A percentile compares a stretch with the other conserved stretches of the same genome.
Conservation (phyloP, 2,329 filamentous ascomycete genomes). For the Colletotrichum caudatum region DNA sequence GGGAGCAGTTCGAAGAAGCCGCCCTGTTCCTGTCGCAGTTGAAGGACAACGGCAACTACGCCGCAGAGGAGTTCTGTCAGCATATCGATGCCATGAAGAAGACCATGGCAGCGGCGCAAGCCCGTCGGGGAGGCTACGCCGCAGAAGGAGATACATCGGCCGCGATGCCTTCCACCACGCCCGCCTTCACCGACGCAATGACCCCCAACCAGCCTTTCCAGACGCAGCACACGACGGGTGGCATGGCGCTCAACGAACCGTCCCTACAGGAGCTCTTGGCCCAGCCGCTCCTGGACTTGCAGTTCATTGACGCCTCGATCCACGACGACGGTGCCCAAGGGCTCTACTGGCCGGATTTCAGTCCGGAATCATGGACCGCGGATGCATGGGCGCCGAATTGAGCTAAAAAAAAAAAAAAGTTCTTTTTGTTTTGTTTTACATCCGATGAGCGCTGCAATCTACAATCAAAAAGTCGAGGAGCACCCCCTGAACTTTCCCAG, state of each 20-base stretch:
- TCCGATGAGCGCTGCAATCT: not conserved
- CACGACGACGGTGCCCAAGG: slow-evolving; percentile 42
- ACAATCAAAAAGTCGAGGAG: too few species aligned
- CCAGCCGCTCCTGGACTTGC: slow-evolving; percentile 50
- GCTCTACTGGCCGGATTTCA: slow-evolving; percentile 42
- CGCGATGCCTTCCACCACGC: not conserved
- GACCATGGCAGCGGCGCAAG: slow-evolving; percentile 43
- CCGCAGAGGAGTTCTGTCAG: slow-evolving; percentile 56
- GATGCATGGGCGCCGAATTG: slow-evolving; percentile 34
- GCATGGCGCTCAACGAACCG: slow-evolving; percentile 52
- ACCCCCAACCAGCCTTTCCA: slow-evolving; percentile 6
- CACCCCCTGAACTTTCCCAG: not conserved
- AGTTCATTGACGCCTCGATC: slow-evolving; percentile 49
- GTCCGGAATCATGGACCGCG: slow-evolving; percentile 38
- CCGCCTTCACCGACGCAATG: slow-evolving; percentile 19
- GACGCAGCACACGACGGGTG: slow-evolving; percentile 46
- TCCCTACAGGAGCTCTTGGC: slow-evolving; percentile 52
- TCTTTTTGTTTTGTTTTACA: too few species aligned
- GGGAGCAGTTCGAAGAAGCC: slow-evolving; percentile 55
- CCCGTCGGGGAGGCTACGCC: slow-evolving; percentile 25
- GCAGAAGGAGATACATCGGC: not conserved
- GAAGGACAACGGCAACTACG: slow-evolving; percentile 55
- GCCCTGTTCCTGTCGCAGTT: slow-evolving; percentile 54
- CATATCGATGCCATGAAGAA: slow-evolving; percentile 54
- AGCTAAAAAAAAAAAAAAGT: not conserved